Evolutionary conservation across 2,329 filamentous ascomycete species (phyloP).

Genomic region (Nannizzia gypsea): DNA sequence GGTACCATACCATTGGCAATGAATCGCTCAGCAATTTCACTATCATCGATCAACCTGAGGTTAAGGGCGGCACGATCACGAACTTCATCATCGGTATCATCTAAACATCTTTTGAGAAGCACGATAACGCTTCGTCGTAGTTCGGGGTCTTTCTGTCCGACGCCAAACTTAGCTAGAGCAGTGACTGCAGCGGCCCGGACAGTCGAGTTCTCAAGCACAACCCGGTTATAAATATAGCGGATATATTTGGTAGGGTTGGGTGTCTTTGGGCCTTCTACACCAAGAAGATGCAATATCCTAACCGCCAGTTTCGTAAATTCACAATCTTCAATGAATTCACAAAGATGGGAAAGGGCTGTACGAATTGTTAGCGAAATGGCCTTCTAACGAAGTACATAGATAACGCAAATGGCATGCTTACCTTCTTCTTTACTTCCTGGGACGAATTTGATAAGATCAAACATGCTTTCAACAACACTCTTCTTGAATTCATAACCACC

Average conservation of each 20-base stretch:
- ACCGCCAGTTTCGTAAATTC: slow-evolving; percentile 98
- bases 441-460: slow-evolving; percentile 97
- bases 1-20: slow-evolving; percentile 69
- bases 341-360: slow-evolving; percentile 75
- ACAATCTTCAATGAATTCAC: slow-evolving; percentile 98
- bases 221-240: slow-evolving; percentile 97
- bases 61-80: slow-evolving; percentile 90
- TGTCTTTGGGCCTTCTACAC: slow-evolving; percentile 88
- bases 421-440: slow-evolving; percentile 66
- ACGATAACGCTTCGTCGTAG: slow-evolving; percentile 94
- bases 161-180: slow-evolving; percentile 90
- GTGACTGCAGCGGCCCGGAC: slow-evolving; percentile 92
- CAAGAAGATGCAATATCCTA: slow-evolving; percentile 84
- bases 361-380: slow-evolving; percentile 5
- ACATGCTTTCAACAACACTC: slow-evolving; percentile 96
- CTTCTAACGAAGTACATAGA: not conserved
- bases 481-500: slow-evolving; percentile 98
- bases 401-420: slow-evolving; percentile 18
- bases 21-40: slow-evolving; percentile 73
- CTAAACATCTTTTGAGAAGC: slow-evolving; percentile 80
- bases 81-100: slow-evolving; percentile 96
- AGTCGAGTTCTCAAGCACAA: slow-evolving; percentile 92
- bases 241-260: slow-evolving; percentile 97
- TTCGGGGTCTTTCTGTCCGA: slow-evolving; percentile 89
- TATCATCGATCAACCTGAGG: slow-evolving; percentile 79